These are phyloP conservation scores for Jaltomata sinuosa DNA, from an alignment of 257 asterid species.

Conservation along the genomic window DNA sequence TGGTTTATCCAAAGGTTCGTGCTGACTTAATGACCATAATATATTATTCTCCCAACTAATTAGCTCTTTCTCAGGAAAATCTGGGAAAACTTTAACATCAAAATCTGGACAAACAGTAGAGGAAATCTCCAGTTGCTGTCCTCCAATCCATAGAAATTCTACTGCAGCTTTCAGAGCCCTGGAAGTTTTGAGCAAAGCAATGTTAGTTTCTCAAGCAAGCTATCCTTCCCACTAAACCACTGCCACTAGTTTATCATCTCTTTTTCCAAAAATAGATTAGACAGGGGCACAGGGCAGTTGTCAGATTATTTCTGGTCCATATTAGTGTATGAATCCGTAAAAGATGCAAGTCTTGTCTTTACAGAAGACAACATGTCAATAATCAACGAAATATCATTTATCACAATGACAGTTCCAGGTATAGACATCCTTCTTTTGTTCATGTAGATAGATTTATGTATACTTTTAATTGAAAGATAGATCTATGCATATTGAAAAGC, in stretches of 20 bases:
- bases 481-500: not conserved
- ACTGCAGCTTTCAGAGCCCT: constrained; percentile 66
- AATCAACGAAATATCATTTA: not conserved
- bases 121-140: constrained; percentile 63
- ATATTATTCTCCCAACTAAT: constrained; percentile 56
- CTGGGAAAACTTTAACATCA: constrained; percentile 32
- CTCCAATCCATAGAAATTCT: constrained; percentile 87
- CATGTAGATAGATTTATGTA: not conserved
- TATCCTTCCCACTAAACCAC: not conserved
- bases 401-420: not conserved
- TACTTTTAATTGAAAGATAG: not conserved
- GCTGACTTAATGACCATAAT: constrained; percentile 53
- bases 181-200: constrained; percentile 8
- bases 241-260: not conserved
- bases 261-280: not conserved
- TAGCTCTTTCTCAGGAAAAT: constrained; percentile 54
- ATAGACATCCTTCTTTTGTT: not conserved
- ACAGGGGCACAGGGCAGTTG: not conserved
- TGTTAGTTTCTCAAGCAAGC: not conserved
- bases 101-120: constrained; percentile 21
- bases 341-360: not conserved
- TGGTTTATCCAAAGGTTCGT: constrained; percentile 33
- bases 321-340: not conserved
- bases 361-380: not conserved
- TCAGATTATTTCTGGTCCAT: not conserved